These are phyloP conservation scores for Lepidopterella palustris DNA, from an alignment of 495 filamentous ascomycete genomes.

Conservation along the genomic window DNA sequence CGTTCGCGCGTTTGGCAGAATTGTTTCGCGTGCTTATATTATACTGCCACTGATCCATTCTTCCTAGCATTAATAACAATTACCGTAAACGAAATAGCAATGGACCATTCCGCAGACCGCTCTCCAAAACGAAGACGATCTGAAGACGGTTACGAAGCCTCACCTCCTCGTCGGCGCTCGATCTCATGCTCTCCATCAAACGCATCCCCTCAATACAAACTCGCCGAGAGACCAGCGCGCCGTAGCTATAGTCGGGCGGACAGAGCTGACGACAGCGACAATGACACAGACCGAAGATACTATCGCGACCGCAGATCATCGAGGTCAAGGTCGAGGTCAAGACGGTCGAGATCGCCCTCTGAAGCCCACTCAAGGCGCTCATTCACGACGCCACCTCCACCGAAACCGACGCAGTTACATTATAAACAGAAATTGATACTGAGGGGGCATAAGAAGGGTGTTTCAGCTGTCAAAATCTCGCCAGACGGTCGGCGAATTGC, in stretches of 20 bases:
- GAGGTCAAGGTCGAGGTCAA: constrained; percentile 7
- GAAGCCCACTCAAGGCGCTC: neutral
- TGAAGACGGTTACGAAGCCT: constrained; percentile 10
- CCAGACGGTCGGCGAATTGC: constrained; percentile 86
- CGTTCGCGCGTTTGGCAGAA: neutral
- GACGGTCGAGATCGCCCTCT: neutral
- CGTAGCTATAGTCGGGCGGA: constrained; percentile 15
- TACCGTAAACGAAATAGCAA: neutral
- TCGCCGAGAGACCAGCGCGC: constrained; percentile 23
- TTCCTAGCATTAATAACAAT: neutral
- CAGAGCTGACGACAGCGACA: constrained; percentile 20
- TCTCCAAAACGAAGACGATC: neutral
- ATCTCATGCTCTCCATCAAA: constrained; percentile 12
- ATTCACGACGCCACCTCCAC: constrained; percentile 9
- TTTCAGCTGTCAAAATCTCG: constrained; percentile 85
- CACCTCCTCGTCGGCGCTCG: constrained; percentile 16
- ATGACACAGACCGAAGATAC: constrained; percentile 11
- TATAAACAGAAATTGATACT: constrained; percentile 61
- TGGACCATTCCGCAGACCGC: neutral
- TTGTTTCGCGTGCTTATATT: too few species aligned
- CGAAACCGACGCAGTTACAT: constrained; percentile 45
- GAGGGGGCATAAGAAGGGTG: constrained; percentile 65
- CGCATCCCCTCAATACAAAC: constrained; percentile 17
- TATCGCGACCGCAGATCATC: constrained; percentile 13
- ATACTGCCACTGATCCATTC: too few species aligned